Evolutionary conservation across 805 yeast species (phyloP), one percentile per base, ranked within the genome.

Genomic region (Hanseniaspora meyeri): DNA sequence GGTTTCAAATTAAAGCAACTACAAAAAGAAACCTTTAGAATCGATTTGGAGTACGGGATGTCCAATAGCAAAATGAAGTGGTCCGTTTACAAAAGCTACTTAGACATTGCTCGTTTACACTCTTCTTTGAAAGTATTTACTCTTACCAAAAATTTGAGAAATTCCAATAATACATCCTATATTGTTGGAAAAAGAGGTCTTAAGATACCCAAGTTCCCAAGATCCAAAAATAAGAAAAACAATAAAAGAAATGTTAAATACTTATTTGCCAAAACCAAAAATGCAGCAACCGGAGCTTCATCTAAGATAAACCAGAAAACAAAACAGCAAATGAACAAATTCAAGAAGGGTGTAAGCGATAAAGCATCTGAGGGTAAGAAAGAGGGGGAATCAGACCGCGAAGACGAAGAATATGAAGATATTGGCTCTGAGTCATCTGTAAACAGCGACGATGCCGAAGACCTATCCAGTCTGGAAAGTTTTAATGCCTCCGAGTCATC

Each of bases 41-140:
- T 93, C n/a, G 86, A 84, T 50, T 72, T 93, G 47, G 96, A 90
- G 65, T 93, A 93, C 65, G 98, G 97, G 7, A 79, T 89, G 36
- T 96, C 96, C 1, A 78, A 81, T 6, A 79, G 82, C 57, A 71
- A 89, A 55, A 72, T 89, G 62, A 79, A 79, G 62, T 93, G 98
- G 98, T 73, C 83, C 0, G 78, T 93, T 7, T 74, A 80, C 32
- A 84, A 83, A 62, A 83, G 81, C 24, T 79, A 83, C 49, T 80
- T 81, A 62, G 96, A 89, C 60, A 73, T 93, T 45, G 70, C 78
- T n/a, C 75, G 74, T 29, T 73, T 91, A 56, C 95, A 90, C 66
- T 78, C 85, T 19, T 77, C 79, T 55, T 72, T 90, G 60, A 82
- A 80, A 64, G 72, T 82, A 10, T 72, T 77, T 2, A 65, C 75